Base-by-base conservation (phyloP, 139 green algal genomes). In the Spirogloea muscicola region DNA sequence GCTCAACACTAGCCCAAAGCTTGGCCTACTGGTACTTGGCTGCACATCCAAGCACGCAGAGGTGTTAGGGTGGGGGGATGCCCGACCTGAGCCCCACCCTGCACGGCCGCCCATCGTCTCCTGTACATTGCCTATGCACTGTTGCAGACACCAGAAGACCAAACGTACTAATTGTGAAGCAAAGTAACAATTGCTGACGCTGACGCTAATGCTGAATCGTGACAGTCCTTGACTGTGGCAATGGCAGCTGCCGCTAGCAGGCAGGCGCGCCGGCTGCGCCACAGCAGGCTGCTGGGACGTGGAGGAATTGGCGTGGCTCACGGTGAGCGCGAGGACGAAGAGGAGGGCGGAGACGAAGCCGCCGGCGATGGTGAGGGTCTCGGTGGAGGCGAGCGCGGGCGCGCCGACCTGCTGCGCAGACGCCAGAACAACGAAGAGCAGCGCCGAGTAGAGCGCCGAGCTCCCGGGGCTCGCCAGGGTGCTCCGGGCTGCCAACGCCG, bases 251-350 rank as follows among this genome's bases (percentile, higher is more conserved):
- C n/a, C n/a, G n/a, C n/a, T n/a, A n/a, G n/a, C n/a, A n/a, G n/a
- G n/a, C n/a, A n/a, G n/a, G n/a, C n/a, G n/a, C n/a, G n/a, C n/a
- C n/a, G n/a, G n/a, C n/a, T n/a, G n/a, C n/a, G n/a, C n/a, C n/a
- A n/a, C n/a, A n/a, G n/a, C n/a, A n/a, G n/a, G n/a, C n/a, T n/a
- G n/a, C n/a, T n/a, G n/a, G n/a, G n/a, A n/a, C n/a, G n/a, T n/a
- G n/a, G n/a, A n/a, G n/a, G n/a, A n/a, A 21, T 55, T 21, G 55
- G 10, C 55, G 13, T 44, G 10, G 16, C 48, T 74, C 42, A 78
- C 71, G 61, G 71, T 79, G 42, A 79, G 63, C 25, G 39, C 43
- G 7, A 79, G 63, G n/a, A 79, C 61, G 63, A 79, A 79, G 29
- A 79, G 71, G 2, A 79, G 36, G 4, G 65, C 2, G 71, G 61